Conservation (phyloP, 164 flowering plant genomes). For the Kalanchoe fedtschenkoi region DNA sequence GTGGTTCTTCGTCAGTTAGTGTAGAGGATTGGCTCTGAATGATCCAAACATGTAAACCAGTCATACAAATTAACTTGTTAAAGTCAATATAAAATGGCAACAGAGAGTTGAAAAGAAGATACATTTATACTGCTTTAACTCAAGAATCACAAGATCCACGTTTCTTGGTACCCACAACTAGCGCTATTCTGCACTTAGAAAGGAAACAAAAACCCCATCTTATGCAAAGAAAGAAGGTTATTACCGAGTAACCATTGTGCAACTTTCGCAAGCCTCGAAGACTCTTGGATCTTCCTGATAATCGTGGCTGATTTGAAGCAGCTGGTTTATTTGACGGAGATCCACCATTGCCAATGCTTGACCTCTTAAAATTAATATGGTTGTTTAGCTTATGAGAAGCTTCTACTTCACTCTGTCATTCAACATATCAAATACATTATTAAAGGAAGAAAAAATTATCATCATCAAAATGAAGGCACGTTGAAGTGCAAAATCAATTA, state of each 20-base stretch:
- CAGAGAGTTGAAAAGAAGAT: background rate
- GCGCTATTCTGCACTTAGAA: no score
- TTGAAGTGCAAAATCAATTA: no score
- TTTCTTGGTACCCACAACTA: no score
- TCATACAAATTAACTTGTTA: background rate
- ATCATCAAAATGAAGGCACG: background rate
- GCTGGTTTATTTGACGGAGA: constrained; percentile 20
- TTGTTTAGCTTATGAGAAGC: constrained; percentile 23
- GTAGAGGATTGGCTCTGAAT: constrained; percentile 84
- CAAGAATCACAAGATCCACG: no score
- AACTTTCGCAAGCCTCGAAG: constrained; percentile 45
- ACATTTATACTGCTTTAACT: background rate
- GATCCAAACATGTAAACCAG: constrained; percentile 4
- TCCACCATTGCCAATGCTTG: constrained; percentile 19
- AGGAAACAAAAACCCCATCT: no score
- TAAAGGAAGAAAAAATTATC: background rate
- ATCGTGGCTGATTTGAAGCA: constrained; percentile 28
- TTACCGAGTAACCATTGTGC: constrained; percentile 70
- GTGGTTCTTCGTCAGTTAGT: constrained; percentile 80
- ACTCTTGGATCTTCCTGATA: constrained; percentile 52
- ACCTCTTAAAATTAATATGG: constrained; percentile 20
- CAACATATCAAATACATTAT: constrained; percentile 3
- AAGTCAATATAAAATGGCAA: background rate
- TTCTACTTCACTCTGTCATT: constrained; percentile 54
- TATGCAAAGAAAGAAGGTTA: no score